Conservation (phyloP, 2,329 filamentous ascomycete genomes). For the Fusarium sp. region DNA sequence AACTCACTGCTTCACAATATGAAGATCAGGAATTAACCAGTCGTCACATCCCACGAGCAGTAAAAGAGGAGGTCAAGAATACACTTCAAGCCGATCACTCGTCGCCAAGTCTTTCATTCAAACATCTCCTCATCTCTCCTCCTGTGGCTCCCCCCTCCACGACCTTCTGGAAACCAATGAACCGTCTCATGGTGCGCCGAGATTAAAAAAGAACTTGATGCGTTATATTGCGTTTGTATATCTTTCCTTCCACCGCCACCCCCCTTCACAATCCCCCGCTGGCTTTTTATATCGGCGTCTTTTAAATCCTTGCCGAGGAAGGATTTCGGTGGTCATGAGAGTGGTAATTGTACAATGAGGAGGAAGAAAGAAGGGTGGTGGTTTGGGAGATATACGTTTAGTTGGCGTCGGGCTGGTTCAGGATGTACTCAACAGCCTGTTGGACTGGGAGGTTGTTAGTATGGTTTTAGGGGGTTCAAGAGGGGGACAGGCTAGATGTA, state of each 20-base stretch:
- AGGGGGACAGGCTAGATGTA: conserved; percentile 57
- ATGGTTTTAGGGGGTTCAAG: not conserved
- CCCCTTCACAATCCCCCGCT: not conserved
- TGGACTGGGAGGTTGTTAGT: conserved; percentile 68
- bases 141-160: conserved; percentile 7
- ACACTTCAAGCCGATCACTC: conserved; percentile 10
- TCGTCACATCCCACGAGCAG: conserved; percentile 3
- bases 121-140: conserved; percentile 8
- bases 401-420: conserved; percentile 90
- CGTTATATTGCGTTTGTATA: conserved; percentile 22
- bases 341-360: conserved; percentile 43
- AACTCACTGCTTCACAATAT: conserved; percentile 1
- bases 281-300: conserved; percentile 26
- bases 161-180: conserved; percentile 27
- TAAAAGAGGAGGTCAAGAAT: not conserved
- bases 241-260: conserved; percentile 5
- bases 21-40: not conserved
- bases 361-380: conserved; percentile 12
- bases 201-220: conserved; percentile 29
- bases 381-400: conserved; percentile 47
- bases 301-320: conserved; percentile 28
- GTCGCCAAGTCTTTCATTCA: conserved; percentile 24
- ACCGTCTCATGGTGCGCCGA: conserved; percentile 36
- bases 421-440: conserved; percentile 94
- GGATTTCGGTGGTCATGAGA: conserved; percentile 29